phyloP scores from a whole-genome alignment of 345 rosid genomes.

The Eutrema heterophyllum region DNA sequence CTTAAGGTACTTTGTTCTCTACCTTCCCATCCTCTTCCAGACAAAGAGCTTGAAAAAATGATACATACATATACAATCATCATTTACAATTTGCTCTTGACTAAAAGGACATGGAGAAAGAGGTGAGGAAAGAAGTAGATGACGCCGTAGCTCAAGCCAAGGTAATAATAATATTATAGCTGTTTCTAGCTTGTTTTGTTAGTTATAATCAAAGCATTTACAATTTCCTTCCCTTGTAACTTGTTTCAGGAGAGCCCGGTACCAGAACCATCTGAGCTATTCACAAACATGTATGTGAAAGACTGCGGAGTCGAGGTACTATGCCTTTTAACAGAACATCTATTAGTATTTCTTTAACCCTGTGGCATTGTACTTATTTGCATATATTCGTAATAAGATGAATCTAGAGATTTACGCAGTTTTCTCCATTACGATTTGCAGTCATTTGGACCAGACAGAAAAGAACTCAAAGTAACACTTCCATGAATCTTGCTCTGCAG shows the following conservation, averaged over 20 bases:
- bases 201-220: background rate
- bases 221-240: background rate
- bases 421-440: constrained; percentile 28
- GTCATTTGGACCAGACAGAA: constrained; percentile 90
- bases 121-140: constrained; percentile 84
- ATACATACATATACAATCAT: constrained; percentile 3
- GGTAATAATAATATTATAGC: constrained; percentile 32
- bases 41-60: background rate
- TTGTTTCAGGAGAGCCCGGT: constrained; percentile 79
- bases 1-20: constrained; percentile 55
- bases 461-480: constrained; percentile 68
- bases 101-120: constrained; percentile 84
- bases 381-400: background rate
- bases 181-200: background rate
- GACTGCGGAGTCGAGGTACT: constrained; percentile 80
- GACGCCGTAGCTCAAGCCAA: constrained; percentile 92
- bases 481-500: constrained; percentile 31
- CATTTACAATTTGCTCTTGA: background rate
- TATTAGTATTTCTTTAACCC: background rate
- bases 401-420: background rate
- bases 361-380: background rate
- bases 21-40: background rate
- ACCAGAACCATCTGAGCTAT: constrained; percentile 87
- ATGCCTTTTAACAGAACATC: background rate
- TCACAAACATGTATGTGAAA: constrained; percentile 70